Conservation (phyloP, 345 rosid species). For the Bruguiera gymnorhiza region DNA sequence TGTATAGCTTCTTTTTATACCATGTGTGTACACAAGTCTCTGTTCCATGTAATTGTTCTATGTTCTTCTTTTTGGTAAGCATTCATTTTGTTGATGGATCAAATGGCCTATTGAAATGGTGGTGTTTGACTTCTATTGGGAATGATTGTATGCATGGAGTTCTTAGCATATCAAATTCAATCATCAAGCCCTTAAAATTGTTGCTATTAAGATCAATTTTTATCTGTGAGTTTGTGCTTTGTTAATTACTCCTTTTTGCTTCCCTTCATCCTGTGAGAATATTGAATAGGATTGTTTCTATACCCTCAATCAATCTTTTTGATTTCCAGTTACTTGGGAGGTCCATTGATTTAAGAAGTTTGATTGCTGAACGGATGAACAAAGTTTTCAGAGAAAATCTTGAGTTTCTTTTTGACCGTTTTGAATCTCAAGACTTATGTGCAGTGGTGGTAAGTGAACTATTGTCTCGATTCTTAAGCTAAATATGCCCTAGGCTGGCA, state of each 20-base stretch:
- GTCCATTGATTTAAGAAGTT: conserved; percentile 82
- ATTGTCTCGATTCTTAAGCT: not conserved
- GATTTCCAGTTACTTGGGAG: conserved; percentile 82
- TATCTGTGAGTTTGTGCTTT: not conserved
- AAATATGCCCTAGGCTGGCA: not conserved
- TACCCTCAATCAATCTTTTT: conserved; percentile 7
- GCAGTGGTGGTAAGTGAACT: conserved; percentile 69
- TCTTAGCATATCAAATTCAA: not conserved
- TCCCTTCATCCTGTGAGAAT: not conserved
- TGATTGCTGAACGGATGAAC: conserved; percentile 85
- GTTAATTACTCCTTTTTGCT: not conserved
- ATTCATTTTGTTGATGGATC: too few relatives aligned
- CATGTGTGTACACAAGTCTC: too few relatives aligned
- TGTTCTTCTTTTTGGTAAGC: too few relatives aligned
- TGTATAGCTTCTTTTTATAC: not conserved
- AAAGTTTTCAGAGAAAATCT: conserved; percentile 93
- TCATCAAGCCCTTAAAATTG: not conserved
- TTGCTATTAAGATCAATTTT: not conserved
- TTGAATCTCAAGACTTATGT: conserved; percentile 94
- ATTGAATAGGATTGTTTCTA: not conserved
- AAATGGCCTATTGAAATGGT: not conserved
- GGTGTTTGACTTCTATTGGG: not conserved
- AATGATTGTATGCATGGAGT: not conserved
- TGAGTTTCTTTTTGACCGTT: conserved; percentile 92
- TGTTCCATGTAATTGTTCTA: too few relatives aligned